Evolutionary conservation across 306 rosid genomes (phyloP).

Genomic region (Rubus idaeus): DNA sequence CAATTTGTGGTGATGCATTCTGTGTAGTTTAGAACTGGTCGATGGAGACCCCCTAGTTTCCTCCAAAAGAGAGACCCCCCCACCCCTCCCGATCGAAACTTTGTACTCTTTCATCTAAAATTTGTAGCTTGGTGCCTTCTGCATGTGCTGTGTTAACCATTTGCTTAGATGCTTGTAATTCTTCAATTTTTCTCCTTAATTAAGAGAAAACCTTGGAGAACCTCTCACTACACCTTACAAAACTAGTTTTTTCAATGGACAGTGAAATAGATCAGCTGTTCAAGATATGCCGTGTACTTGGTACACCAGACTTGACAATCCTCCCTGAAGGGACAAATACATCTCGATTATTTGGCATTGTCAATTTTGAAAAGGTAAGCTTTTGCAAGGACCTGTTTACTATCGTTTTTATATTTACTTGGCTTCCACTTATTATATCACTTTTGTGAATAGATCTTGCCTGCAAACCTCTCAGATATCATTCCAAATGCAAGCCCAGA

Average conservation of each 20-base stretch:
- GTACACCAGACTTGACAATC: slow-evolving; percentile 61
- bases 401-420: slow-evolving; percentile 5
- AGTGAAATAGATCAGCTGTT: slow-evolving; percentile 86
- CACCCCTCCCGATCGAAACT: neutral
- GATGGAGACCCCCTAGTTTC: too few species aligned
- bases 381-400: slow-evolving; percentile 6
- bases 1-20: neutral
- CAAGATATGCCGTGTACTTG: slow-evolving; percentile 73
- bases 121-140: neutral
- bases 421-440: slow-evolving; percentile 10
- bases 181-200: neutral
- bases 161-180: neutral
- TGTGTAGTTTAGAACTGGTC: neutral
- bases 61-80: too few species aligned
- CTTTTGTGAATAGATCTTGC: slow-evolving; percentile 49
- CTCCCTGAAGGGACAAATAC: slow-evolving; percentile 55
- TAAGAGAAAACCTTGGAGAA: neutral
- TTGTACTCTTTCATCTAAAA: neutral
- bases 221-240: slow-evolving; percentile 20
- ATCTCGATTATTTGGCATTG: slow-evolving; percentile 50
- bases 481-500: slow-evolving; percentile 80
- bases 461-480: slow-evolving; percentile 60
- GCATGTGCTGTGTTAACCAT: neutral
- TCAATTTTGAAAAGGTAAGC: slow-evolving; percentile 57
- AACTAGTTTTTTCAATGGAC: slow-evolving; percentile 32